These are phyloP conservation scores for Lepidium aucheri DNA, from an alignment of 345 rosid genomes.

Conservation along the genomic window DNA sequence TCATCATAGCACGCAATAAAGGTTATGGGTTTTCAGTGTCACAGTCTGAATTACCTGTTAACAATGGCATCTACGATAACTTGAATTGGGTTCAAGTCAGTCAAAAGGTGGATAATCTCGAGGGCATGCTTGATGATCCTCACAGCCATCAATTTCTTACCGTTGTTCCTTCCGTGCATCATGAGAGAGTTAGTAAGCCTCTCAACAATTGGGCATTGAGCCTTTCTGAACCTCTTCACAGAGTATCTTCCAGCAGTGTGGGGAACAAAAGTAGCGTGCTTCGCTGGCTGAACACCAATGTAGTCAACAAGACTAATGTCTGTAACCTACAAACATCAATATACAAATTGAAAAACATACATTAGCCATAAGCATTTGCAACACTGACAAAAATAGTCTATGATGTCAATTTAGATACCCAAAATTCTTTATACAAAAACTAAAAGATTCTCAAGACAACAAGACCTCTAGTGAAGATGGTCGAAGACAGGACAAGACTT, in stretches of 20 bases:
- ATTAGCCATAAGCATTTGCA: not conserved
- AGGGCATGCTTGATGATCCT: constrained; percentile 80
- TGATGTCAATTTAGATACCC: not conserved
- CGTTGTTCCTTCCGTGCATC: constrained; percentile 96
- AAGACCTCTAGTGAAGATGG: not conserved
- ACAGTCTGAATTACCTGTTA: constrained; percentile 48
- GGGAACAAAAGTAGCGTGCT: constrained; percentile 84
- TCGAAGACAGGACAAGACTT: too few species aligned
- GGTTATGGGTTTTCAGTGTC: not conserved
- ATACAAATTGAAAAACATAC: not conserved
- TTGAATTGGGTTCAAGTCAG: constrained; percentile 85
- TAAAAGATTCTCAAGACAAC: not conserved
- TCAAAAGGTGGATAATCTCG: constrained; percentile 82
- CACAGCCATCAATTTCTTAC: constrained; percentile 87
- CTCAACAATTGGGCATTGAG: constrained; percentile 93
- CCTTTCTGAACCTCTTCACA: constrained; percentile 87
- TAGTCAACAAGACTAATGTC: constrained; percentile 70
- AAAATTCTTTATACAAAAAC: not conserved
- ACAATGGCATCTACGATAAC: constrained; percentile 81
- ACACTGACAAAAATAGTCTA: not conserved
- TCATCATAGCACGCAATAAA: not conserved
- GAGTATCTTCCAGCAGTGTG: constrained; percentile 97
- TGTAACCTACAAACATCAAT: constrained; percentile 35
- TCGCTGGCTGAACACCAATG: constrained; percentile 61
- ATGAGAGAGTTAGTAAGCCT: constrained; percentile 89